Conservation (phyloP, 1,284 basidiomycete genomes). For the Ceratobasidium sp. region DNA sequence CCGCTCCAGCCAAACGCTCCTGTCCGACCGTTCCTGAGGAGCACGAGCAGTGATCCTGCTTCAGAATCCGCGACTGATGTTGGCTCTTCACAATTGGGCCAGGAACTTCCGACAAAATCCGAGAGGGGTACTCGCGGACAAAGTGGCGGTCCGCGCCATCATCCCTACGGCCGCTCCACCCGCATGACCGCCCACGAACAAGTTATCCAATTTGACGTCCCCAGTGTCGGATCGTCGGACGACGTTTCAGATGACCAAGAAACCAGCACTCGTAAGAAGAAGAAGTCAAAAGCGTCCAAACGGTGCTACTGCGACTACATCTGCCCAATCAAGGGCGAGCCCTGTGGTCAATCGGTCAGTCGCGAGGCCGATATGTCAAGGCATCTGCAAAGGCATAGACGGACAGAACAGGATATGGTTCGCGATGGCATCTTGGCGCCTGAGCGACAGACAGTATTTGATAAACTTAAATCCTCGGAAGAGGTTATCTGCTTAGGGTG, state of each 20-base stretch:
- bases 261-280: background rate
- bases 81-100: background rate
- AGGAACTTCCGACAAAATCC: background rate
- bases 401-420: conserved; percentile 3
- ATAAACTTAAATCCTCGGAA: background rate
- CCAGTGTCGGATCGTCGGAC: background rate
- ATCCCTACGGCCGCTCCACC: conserved; percentile 8
- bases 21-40: background rate
- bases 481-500: background rate
- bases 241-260: background rate
- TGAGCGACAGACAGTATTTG: conserved; percentile 7
- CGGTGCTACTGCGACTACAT: conserved; percentile 14
- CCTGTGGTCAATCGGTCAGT: conserved; percentile 5
- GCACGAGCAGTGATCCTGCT: background rate
- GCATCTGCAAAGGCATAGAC: conserved; percentile 6
- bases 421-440: background rate
- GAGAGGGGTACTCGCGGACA: background rate
- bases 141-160: background rate
- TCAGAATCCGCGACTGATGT: background rate
- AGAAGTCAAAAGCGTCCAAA: conserved; percentile 2
- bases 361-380: conserved; percentile 20
- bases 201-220: conserved; percentile 12
- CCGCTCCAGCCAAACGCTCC: background rate
- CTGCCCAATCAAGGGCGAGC: conserved; percentile 16
- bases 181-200: conserved; percentile 28